Conservation (phyloP, 768 basidiomycete species). For the Termitomyces sp. region DNA sequence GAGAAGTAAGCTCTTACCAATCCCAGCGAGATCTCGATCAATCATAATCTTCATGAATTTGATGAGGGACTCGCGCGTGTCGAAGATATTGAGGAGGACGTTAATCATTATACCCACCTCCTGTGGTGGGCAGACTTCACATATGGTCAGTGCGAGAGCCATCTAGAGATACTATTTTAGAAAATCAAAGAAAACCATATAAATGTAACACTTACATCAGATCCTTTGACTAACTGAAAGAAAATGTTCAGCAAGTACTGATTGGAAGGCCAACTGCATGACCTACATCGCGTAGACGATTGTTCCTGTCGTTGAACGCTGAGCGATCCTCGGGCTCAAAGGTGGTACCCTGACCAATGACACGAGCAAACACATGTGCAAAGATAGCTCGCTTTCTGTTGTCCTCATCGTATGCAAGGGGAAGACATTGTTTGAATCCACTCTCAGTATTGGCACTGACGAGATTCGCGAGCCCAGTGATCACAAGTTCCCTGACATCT, state of each 20-base stretch:
- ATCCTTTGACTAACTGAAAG: slow-evolving; percentile 62
- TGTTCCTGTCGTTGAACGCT: slow-evolving; percentile 39
- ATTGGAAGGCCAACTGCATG: neutral
- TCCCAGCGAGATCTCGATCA: slow-evolving; percentile 75
- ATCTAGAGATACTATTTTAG: slow-evolving; percentile 38
- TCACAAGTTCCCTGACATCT: slow-evolving; percentile 70
- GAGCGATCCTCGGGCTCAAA: slow-evolving; percentile 60
- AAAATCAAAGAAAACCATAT: neutral
- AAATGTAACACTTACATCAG: slow-evolving; percentile 46
- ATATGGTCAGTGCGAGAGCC: slow-evolving; percentile 77
- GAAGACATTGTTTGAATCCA: slow-evolving; percentile 84
- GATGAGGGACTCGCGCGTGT: slow-evolving; percentile 69
- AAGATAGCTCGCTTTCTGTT: slow-evolving; percentile 71
- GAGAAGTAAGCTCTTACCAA: slow-evolving; percentile 40
- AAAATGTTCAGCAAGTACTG: neutral
- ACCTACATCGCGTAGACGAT: slow-evolving; percentile 56
- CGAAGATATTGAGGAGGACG: slow-evolving; percentile 82
- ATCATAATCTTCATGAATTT: slow-evolving; percentile 78
- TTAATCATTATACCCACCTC: slow-evolving; percentile 85
- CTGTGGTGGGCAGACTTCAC: slow-evolving; percentile 73
- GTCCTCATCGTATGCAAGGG: slow-evolving; percentile 72
- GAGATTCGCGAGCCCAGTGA: slow-evolving; percentile 75
- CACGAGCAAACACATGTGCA: slow-evolving; percentile 77
- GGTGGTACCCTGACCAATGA: slow-evolving; percentile 73
- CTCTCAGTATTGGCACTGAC: slow-evolving; percentile 82